A percentile compares a stretch with the other conserved stretches of the same genome.
phyloP scores from a whole-genome alignment of 495 filamentous ascomycete genomes.

The Neurospora tetraspora region DNA sequence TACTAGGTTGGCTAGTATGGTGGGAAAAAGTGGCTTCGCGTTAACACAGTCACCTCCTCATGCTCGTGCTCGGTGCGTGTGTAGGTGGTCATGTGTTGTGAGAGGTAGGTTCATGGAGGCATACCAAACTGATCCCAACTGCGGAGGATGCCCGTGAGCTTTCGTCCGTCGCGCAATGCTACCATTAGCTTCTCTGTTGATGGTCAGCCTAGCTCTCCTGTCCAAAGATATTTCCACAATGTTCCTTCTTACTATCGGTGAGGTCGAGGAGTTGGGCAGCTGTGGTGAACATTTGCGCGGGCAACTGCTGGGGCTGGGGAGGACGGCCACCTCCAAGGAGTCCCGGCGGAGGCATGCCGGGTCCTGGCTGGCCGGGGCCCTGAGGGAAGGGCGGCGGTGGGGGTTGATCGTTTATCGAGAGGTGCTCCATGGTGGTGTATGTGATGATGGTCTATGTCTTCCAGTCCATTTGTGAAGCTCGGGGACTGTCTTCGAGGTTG shows the following conservation, averaged over 20 bases:
- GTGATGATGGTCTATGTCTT: slow-evolving; percentile 1
- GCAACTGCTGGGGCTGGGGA: slow-evolving; percentile 48
- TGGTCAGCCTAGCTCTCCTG: slow-evolving; percentile 6
- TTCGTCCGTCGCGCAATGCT: slow-evolving; percentile 82
- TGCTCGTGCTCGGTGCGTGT: background rate
- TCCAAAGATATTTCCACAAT: background rate
- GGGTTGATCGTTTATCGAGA: slow-evolving; percentile 33
- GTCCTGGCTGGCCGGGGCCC: slow-evolving; percentile 7
- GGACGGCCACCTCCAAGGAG: slow-evolving; percentile 20
- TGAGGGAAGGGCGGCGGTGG: slow-evolving; percentile 16
- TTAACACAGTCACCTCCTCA: slow-evolving; percentile 5
- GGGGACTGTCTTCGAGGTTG: background rate
- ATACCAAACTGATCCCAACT: slow-evolving; percentile 98
- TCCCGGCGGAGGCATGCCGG: slow-evolving; percentile 14
- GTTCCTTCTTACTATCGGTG: slow-evolving; percentile 71
- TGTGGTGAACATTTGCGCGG: slow-evolving; percentile 95
- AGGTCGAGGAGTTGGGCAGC: slow-evolving; percentile 89
- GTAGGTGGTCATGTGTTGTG: background rate
- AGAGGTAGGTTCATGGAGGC: slow-evolving; percentile 10
- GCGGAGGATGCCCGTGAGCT: slow-evolving; percentile 81
- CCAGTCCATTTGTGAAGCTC: slow-evolving; percentile 5
- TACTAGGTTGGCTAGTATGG: slow-evolving; percentile 70
- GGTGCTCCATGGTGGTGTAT: slow-evolving; percentile 36
- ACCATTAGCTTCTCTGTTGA: slow-evolving; percentile 81
- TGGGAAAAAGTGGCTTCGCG: slow-evolving; percentile 1